These are phyloP conservation scores for Cinnamomum chago DNA, from an alignment of 164 flowering plant species.

Conservation along the genomic window DNA sequence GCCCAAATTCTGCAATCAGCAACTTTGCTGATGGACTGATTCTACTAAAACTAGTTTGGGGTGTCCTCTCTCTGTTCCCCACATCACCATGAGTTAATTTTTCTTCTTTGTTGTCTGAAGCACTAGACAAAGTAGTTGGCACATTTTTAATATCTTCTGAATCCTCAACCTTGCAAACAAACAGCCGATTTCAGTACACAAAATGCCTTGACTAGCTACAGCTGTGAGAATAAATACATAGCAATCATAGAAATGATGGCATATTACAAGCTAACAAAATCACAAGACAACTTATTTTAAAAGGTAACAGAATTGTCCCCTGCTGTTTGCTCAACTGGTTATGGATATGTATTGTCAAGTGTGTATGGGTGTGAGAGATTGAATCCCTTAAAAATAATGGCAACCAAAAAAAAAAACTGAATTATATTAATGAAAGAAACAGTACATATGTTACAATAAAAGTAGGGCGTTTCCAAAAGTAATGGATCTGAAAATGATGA, in stretches of 20 bases:
- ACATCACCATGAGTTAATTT: conserved; percentile 32
- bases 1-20: conserved; percentile 66
- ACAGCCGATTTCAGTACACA: neutral
- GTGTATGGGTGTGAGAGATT: too few relatives aligned
- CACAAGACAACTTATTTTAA: neutral
- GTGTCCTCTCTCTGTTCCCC: conserved; percentile 20
- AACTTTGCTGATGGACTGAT: conserved; percentile 92
- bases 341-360: too few relatives aligned
- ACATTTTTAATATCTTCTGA: conserved; percentile 55
- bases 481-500: too few relatives aligned
- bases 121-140: conserved; percentile 32
- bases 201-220: neutral
- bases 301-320: too few relatives aligned
- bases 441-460: too few relatives aligned
- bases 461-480: too few relatives aligned
- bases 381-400: too few relatives aligned
- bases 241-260: neutral
- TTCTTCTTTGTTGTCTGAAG: conserved; percentile 36
- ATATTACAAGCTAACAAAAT: neutral
- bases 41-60: conserved; percentile 42
- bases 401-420: too few relatives aligned
- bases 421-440: too few relatives aligned
- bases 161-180: conserved; percentile 65
- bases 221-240: neutral
- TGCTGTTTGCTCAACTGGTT: too few relatives aligned